phyloP scores from a whole-genome alignment of 257 asterid species.

The Ehretia macrophylla region DNA sequence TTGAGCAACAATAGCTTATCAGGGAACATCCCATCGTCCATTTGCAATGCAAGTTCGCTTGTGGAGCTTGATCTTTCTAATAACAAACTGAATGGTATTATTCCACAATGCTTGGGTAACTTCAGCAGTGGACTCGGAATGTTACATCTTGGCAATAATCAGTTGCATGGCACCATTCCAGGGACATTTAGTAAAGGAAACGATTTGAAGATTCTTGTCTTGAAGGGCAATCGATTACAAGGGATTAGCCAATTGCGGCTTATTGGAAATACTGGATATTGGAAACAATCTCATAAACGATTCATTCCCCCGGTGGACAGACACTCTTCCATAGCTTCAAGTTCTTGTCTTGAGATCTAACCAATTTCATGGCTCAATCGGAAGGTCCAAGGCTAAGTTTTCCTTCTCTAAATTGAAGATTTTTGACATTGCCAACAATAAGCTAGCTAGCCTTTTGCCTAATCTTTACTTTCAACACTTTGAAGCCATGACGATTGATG shows the following conservation, averaged over 20 bases:
- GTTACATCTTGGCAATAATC: too few relatives aligned
- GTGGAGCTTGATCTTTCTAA: too few relatives aligned
- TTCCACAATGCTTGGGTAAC: too few relatives aligned
- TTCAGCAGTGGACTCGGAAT: too few relatives aligned
- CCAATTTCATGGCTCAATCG: constrained; percentile 7
- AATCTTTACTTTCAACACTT: constrained; percentile 6
- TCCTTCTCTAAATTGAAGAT: constrained; percentile 15
- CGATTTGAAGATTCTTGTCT: background rate
- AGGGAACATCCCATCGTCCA: too few relatives aligned
- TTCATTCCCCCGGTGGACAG: constrained; percentile 25
- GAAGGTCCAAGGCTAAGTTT: background rate
- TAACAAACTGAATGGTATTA: too few relatives aligned
- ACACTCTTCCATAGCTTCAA: constrained; percentile 16
- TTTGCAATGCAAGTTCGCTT: too few relatives aligned
- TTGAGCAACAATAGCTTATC: too few relatives aligned
- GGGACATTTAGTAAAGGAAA: too few relatives aligned
- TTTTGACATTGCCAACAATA: constrained; percentile 12
- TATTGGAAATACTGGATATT: too few relatives aligned
- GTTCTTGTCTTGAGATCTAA: constrained; percentile 21
- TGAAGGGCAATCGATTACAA: constrained; percentile 9
- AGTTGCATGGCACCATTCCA: too few relatives aligned
- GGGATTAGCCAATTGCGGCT: background rate
- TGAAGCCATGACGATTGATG: constrained; percentile 14
- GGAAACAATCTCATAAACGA: background rate
- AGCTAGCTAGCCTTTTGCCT: constrained; percentile 10